Evolutionary conservation across 1,284 basidiomycete genomes (phyloP).

Genomic region (Rhodotorula mucilaginosa): DNA sequence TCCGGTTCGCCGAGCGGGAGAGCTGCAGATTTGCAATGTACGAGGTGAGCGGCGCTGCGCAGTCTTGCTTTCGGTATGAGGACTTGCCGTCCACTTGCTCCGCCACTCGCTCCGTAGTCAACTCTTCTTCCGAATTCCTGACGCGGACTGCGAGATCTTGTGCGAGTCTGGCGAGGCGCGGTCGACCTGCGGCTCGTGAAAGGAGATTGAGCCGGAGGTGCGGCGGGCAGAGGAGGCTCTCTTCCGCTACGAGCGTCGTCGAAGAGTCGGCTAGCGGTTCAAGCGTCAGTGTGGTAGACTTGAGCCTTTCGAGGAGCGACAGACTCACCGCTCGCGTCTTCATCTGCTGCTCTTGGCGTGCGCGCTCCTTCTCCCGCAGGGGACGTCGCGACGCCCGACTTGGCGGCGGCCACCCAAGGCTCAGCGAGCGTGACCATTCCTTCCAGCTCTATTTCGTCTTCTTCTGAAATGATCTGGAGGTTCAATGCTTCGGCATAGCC

Average conservation of each 20-base stretch:
- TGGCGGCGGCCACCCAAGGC: not conserved
- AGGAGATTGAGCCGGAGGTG: constrained; percentile 19
- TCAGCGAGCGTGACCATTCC: not conserved
- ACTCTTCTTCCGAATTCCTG: not conserved
- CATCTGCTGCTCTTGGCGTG: not conserved
- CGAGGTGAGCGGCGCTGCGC: not conserved
- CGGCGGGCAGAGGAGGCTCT: not conserved
- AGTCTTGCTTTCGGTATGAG: not conserved
- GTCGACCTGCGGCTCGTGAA: constrained; percentile 27
- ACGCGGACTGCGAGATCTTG: not conserved
- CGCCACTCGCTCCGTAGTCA: constrained; percentile 2
- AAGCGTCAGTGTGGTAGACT: not conserved
- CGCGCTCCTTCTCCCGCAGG: not conserved
- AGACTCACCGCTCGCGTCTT: constrained; percentile 12
- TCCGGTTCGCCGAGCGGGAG: constrained; percentile 40
- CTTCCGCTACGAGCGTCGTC: constrained; percentile 7
- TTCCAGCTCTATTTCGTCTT: not conserved
- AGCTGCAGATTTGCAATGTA: not conserved
- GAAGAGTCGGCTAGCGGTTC: not conserved
- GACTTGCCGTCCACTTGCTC: constrained; percentile 30
- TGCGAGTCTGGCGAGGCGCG: constrained; percentile 21
- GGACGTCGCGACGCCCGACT: not conserved
- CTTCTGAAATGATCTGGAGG: not conserved
- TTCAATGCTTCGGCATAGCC: not conserved
- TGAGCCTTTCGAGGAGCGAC: not conserved